These are phyloP conservation scores for Phaseolus lunatus DNA, from an alignment of 306 rosid genomes.

Conservation along the genomic window DNA sequence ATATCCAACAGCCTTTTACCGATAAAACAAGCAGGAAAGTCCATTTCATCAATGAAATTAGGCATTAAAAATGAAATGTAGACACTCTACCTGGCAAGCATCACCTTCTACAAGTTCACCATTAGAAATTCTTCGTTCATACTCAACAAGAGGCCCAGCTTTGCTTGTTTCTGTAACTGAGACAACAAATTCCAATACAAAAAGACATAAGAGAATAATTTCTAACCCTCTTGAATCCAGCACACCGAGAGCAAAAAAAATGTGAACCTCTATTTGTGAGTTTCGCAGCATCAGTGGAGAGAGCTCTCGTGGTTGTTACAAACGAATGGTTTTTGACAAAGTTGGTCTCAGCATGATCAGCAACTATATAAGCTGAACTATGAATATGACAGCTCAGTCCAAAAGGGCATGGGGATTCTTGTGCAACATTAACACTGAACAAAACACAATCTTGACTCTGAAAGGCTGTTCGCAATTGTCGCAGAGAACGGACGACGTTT, in stretches of 20 bases:
- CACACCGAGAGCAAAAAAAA: constrained; percentile 14
- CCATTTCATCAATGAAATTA: constrained; percentile 34
- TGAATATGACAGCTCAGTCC: constrained; percentile 47
- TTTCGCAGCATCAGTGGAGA: constrained; percentile 58
- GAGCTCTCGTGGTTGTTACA: constrained; percentile 59
- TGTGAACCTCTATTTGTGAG: constrained; percentile 67
- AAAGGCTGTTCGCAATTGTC: constrained; percentile 51
- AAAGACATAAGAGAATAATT: constrained; percentile 3
- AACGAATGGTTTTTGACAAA: constrained; percentile 37
- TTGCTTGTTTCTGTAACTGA: constrained; percentile 55
- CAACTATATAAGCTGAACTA: constrained; percentile 47
- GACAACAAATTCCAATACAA: constrained; percentile 42
- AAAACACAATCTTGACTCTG: constrained; percentile 48
- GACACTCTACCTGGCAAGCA: constrained; percentile 71
- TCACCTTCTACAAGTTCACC: constrained; percentile 94
- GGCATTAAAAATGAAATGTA: neutral
- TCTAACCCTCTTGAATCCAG: constrained; percentile 17
- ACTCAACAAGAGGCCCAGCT: constrained; percentile 94
- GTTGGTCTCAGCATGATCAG: constrained; percentile 47
- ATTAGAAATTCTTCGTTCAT: constrained; percentile 78
- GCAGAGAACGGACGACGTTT: constrained; percentile 57
- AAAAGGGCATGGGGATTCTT: constrained; percentile 49
- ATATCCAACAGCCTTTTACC: constrained; percentile 27
- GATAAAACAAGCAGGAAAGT: constrained; percentile 23
- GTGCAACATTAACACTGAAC: constrained; percentile 43